A percentile compares a stretch with the other conserved stretches of the same genome.
phyloP scores from a whole-genome alignment of 2,329 filamentous ascomycete species.

The Tolypocladium album region DNA sequence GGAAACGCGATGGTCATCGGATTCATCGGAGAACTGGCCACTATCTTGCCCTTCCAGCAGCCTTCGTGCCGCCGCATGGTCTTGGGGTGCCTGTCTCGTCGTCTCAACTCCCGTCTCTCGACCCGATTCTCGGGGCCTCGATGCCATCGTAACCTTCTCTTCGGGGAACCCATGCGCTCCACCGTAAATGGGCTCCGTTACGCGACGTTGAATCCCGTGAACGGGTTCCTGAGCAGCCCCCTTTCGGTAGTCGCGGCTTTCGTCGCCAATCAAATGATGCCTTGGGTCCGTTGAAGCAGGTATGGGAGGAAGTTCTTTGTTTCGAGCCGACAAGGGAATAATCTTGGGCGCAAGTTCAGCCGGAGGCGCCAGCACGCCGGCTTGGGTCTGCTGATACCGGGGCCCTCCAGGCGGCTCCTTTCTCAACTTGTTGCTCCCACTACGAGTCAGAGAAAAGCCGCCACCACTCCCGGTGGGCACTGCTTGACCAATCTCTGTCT shows the following conservation, averaged over 20 bases:
- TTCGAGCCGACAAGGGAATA: slow-evolving; percentile 10
- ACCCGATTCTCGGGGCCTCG: slow-evolving; percentile 8
- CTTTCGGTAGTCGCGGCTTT: not conserved
- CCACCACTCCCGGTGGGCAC: slow-evolving; percentile 17
- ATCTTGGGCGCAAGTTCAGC: slow-evolving; percentile 3
- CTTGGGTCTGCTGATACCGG: slow-evolving; percentile 30
- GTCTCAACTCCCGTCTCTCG: slow-evolving; percentile 3
- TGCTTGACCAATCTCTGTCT: slow-evolving; percentile 14
- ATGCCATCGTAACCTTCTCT: slow-evolving; percentile 12
- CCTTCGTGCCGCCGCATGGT: slow-evolving; percentile 8
- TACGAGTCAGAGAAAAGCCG: slow-evolving; percentile 29
- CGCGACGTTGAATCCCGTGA: slow-evolving; percentile 15
- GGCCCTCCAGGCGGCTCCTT: slow-evolving; percentile 46
- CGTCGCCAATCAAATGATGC: not conserved
- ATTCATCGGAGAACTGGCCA: slow-evolving; percentile 16
- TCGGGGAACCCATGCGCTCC: slow-evolving; percentile 15
- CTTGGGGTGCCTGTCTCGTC: slow-evolving; percentile 3
- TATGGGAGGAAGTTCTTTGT: slow-evolving; percentile 22
- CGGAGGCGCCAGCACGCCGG: slow-evolving; percentile 8
- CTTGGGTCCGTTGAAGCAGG: slow-evolving; percentile 5
- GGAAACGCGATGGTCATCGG: slow-evolving; percentile 26
- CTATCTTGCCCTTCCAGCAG: slow-evolving; percentile 18
- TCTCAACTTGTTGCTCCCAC: slow-evolving; percentile 46
- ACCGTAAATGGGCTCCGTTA: slow-evolving; percentile 17
- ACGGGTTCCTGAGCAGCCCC: not conserved